Evolutionary conservation across 345 rosid species (phyloP).

Genomic region (Geranium brycei): DNA sequence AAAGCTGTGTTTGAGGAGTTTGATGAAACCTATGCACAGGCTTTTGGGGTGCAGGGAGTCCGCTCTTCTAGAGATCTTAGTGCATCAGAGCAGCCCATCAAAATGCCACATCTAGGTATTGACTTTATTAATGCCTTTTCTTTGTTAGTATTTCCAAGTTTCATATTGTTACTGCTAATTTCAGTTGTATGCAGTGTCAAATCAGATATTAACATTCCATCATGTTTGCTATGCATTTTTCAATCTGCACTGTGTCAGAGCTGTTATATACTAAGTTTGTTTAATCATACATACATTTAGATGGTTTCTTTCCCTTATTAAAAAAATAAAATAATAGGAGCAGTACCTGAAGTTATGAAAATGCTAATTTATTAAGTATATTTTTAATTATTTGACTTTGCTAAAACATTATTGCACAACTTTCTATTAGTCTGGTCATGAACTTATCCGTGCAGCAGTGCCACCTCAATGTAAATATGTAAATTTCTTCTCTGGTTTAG

Average conservation of each 20-base stretch:
- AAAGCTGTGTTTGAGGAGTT: constrained; percentile 89
- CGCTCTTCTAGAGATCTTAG: constrained; percentile 24
- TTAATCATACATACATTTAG: too few species aligned
- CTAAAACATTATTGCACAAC: background rate
- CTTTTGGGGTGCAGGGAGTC: constrained; percentile 62
- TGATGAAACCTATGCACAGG: constrained; percentile 95
- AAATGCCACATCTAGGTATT: constrained; percentile 55
- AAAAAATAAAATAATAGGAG: too few species aligned
- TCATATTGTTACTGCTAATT: background rate
- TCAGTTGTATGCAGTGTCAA: background rate
- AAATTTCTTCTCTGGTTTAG: too few species aligned
- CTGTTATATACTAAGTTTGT: background rate
- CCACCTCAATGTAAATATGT: background rate
- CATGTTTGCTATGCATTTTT: background rate
- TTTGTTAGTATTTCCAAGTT: background rate
- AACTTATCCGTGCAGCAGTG: too few species aligned
- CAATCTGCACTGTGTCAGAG: background rate
- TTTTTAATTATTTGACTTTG: background rate
- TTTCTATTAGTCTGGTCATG: too few species aligned
- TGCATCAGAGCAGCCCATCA: constrained; percentile 27
- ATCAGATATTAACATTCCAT: background rate
- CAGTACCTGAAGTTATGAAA: background rate
- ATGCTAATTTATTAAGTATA: background rate
- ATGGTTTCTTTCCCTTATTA: too few species aligned
- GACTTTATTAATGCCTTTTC: constrained; percentile 10